These are phyloP conservation scores for Corrigiola litoralis DNA, from an alignment of 179 eudicot species.

Conservation along the genomic window DNA sequence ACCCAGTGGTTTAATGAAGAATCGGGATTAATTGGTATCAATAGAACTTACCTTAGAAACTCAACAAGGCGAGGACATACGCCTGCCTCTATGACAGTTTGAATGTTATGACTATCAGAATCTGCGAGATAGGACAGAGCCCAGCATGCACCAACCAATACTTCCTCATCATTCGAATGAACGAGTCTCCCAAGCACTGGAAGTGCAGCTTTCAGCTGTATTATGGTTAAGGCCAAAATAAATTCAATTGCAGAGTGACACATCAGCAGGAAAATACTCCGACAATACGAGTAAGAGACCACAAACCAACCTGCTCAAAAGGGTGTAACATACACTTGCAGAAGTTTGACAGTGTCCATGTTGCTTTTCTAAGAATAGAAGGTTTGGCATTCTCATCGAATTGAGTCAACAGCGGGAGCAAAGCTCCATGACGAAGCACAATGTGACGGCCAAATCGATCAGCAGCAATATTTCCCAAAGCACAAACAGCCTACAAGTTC, in stretches of 20 bases:
- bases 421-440: slow-evolving; percentile 36
- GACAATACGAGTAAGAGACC: not conserved
- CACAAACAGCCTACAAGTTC: slow-evolving; percentile 35
- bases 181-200: slow-evolving; percentile 62
- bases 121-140: slow-evolving; percentile 84
- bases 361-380: slow-evolving; percentile 71
- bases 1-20: not conserved
- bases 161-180: slow-evolving; percentile 68
- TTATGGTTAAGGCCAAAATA: too few species aligned
- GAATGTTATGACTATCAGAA: slow-evolving; percentile 75
- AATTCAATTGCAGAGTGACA: not conserved
- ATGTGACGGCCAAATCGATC: slow-evolving; percentile 41
- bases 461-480: slow-evolving; percentile 43
- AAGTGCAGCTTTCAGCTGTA: slow-evolving; percentile 66
- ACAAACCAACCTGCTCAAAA: slow-evolving; percentile 48
- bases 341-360: slow-evolving; percentile 82
- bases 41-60: slow-evolving; percentile 49
- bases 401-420: slow-evolving; percentile 53
- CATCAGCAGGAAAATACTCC: not conserved
- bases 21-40: too few species aligned
- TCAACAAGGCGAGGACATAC: slow-evolving; percentile 71
- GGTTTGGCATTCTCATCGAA: slow-evolving; percentile 56
- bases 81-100: slow-evolving; percentile 69
- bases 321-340: slow-evolving; percentile 79
- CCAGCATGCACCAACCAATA: slow-evolving; percentile 82